Evolutionary conservation across 768 basidiomycete species (phyloP), one percentile per base, ranked within the genome.

Genomic region (Udeniomyces megalosporus): DNA sequence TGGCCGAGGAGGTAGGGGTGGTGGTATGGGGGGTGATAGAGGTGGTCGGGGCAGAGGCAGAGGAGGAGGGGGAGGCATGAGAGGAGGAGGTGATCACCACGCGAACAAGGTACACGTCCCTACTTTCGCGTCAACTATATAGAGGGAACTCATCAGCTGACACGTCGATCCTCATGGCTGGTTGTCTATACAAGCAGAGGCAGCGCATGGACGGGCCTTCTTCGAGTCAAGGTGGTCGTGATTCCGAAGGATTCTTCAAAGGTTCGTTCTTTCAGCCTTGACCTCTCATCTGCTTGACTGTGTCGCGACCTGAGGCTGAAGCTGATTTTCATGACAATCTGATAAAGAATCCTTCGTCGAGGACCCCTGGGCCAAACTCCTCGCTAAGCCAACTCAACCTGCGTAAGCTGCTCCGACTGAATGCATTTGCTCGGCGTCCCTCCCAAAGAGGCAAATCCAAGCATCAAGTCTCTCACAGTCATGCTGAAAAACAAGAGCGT

Each of bases 261-360:
- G 58, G 58, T 60, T 7, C n/a, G 49, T 44, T 28, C 22, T 3
- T 15, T 24, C 22, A 7, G 42, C 32, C 11, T 48, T 20, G 28
- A 14, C 35, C 45, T 26, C 0, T 28, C 2, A n/a, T 58, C 12
- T 15, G 22, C 26, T 44, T 56, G 6, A 14, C 14, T 42, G 29
- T 12, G 29, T 24, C 20, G 11, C 17, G 48, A 15, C n/a, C 29
- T 17, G 26, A 56, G 31, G 17, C 31, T 28, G 11, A 6, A 5
- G 35, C 35, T 54, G 29, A 53, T 54, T 8, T 20, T 15, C n/a
- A n/a, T n/a, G n/a, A n/a, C n/a, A n/a, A n/a, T n/a, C n/a, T n/a
- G n/a, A n/a, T n/a, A n/a, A 32, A 60, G 58, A 60, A 35, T 60
- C 58, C 4, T 60, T 60, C 49, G 48, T 60, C 15, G 58, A 60